Base-by-base conservation (phyloP, 441 rosid genomes). In the Adansonia gregorii region DNA sequence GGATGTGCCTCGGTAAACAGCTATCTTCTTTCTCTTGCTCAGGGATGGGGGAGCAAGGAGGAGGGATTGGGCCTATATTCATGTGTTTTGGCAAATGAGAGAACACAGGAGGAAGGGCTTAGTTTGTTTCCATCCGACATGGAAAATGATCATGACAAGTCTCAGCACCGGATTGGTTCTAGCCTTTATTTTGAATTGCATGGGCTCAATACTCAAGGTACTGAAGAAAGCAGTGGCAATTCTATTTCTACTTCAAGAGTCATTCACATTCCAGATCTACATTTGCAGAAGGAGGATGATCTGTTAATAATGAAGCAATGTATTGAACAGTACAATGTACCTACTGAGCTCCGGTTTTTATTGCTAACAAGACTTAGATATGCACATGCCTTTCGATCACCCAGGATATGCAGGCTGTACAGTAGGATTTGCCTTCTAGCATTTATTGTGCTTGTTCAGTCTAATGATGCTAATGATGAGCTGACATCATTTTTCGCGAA, bases 1-100 rank as follows among this genome's bases (percentile, higher is more conserved):
- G 95, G 96, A 70, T 96, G 98, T 86, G 98, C 90, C 72, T 84
- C 94, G 14, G 92, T 96, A 14, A 96, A 92, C 73, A 85, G 97
- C 85, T 88, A 86, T 86, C 94, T 96, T 39, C 86, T 96, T 72
- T 92, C 98, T 74, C 86, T 96, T 73, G 97, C 98, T 67, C 99
- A 96, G 78, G 99, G 99, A 14, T 97, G 99, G 99, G 98, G 99
- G 76, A 97, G 98, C 88, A 96, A 96, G 86, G 99, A 94, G 85
- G 99, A 96, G 83, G 99, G 99, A n/a, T 80, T 94, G 87, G 98
- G 98, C 74, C 86, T 96, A 78, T 94, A 93, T 84, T 94, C 99
- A 15, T 93, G 97, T 82, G 91, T 97, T 76, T 89, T 89, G 76
- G 95, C 98, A 76, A 94, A 94, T 84, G 99, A 97, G 82, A 92